Conservation (phyloP, 2,329 filamentous ascomycete genomes). For the Microthyrium microscopicum region DNA sequence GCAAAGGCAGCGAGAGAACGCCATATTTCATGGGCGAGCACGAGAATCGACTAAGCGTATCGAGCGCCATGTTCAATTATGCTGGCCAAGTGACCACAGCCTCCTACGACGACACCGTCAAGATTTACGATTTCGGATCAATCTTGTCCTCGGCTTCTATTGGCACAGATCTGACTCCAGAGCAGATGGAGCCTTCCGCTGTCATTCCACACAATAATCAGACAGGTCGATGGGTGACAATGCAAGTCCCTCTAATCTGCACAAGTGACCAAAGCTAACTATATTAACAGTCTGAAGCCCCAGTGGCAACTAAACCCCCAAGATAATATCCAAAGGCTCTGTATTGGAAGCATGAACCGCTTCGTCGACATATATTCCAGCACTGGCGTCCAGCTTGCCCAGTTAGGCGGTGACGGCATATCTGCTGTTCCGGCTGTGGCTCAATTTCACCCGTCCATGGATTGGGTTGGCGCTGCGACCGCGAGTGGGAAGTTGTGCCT, state of each 20-base stretch:
- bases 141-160: constrained; percentile 14
- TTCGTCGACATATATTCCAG: constrained; percentile 84
- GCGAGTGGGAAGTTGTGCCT: constrained; percentile 84
- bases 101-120: constrained; percentile 88
- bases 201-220: constrained; percentile 82
- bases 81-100: constrained; percentile 78
- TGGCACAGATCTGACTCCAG: constrained; percentile 39
- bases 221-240: constrained; percentile 87
- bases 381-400: constrained; percentile 72
- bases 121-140: constrained; percentile 63
- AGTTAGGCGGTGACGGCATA: constrained; percentile 75
- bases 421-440: constrained; percentile 89
- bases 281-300: constrained; percentile 43
- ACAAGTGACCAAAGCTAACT: neutral
- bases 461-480: constrained; percentile 88
- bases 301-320: constrained; percentile 76
- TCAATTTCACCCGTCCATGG: constrained; percentile 68
- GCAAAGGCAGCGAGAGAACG: constrained; percentile 40
- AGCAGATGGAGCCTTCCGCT: constrained; percentile 51
- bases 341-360: constrained; percentile 92
- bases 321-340: constrained; percentile 72
- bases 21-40: constrained; percentile 69
- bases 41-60: constrained; percentile 67
- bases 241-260: constrained; percentile 29
- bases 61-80: constrained; percentile 77